Conservation (phyloP, 2,329 filamentous ascomycete genomes). For the Rutstroemia sydowiana region DNA sequence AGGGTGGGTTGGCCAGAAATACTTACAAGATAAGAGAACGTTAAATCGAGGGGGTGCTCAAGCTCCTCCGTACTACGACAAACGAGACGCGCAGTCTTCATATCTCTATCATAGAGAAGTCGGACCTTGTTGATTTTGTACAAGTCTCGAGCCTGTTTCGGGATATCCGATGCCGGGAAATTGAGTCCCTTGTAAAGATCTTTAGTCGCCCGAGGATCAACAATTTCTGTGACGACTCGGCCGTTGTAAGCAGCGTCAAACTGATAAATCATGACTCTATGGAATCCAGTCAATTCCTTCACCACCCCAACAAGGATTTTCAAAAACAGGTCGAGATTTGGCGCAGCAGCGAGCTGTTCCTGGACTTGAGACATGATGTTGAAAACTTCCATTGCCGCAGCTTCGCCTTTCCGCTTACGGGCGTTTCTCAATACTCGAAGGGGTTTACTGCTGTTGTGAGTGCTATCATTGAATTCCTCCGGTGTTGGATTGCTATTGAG, state of each 20-base stretch:
- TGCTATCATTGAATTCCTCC: conserved; percentile 70
- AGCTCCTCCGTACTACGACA: conserved; percentile 69
- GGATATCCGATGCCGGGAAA: conserved; percentile 86
- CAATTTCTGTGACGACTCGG: conserved; percentile 77
- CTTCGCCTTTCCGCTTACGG: conserved; percentile 54
- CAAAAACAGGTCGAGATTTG: conserved; percentile 63
- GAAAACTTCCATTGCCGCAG: conserved; percentile 82
- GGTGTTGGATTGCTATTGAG: conserved; percentile 63
- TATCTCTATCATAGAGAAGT: conserved; percentile 76
- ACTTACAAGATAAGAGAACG: conserved; percentile 64
- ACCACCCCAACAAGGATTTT: conserved; percentile 79
- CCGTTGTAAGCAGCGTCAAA: conserved; percentile 80
- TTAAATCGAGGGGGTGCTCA: conserved; percentile 66
- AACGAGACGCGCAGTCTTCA: conserved; percentile 71
- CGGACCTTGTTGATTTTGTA: conserved; percentile 88
- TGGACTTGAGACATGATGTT: conserved; percentile 90
- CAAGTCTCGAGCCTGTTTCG: conserved; percentile 72
- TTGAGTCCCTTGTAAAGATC: conserved; percentile 83
- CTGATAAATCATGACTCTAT: conserved; percentile 89
- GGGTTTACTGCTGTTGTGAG: conserved; percentile 66
- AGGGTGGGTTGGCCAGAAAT: too few species aligned
- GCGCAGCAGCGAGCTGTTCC: conserved; percentile 70
- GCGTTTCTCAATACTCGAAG: conserved; percentile 70
- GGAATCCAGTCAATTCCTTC: conserved; percentile 84
- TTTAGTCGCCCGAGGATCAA: conserved; percentile 72